These are phyloP conservation scores for Epichloe aotearoae DNA, from an alignment of 2,329 filamentous ascomycete genomes.

Conservation along the genomic window DNA sequence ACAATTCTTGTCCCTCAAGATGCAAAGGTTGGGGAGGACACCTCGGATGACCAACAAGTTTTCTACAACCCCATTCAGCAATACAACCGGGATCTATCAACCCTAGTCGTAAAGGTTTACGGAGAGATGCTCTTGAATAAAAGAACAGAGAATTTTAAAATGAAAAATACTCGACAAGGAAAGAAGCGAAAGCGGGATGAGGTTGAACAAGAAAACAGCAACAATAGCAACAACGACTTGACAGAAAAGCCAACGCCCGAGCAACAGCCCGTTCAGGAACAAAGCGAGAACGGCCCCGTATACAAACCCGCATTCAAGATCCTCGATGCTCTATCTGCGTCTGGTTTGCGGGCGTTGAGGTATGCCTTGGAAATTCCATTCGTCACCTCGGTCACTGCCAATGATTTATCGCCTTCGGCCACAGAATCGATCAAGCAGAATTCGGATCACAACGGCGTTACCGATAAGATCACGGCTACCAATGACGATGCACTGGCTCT, in stretches of 20 bases:
- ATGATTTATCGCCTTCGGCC: conserved; percentile 71
- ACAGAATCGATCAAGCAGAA: conserved; percentile 74
- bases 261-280: conserved; percentile 7
- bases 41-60: conserved; percentile 59
- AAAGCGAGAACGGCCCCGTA: conserved; percentile 14
- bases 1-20: conserved; percentile 40
- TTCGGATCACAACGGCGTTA: conserved; percentile 66
- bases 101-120: conserved; percentile 82
- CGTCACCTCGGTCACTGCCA: conserved; percentile 69
- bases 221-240: not conserved
- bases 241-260: not conserved
- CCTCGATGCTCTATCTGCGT: conserved; percentile 87
- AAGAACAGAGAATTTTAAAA: conserved; percentile 23
- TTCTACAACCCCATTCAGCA: conserved; percentile 99
- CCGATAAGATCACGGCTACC: conserved; percentile 56
- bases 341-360: conserved; percentile 76
- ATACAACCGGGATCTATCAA: conserved; percentile 92
- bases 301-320: conserved; percentile 54
- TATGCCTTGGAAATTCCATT: conserved; percentile 88
- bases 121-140: conserved; percentile 50
- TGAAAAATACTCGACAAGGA: conserved; percentile 27
- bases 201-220: conserved; percentile 6
- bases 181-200: conserved; percentile 35
- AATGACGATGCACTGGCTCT: conserved; percentile 76
- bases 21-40: conserved; percentile 32